Evolutionary conservation across 495 filamentous ascomycete species (phyloP).

Genomic region (Xylaria longipes): DNA sequence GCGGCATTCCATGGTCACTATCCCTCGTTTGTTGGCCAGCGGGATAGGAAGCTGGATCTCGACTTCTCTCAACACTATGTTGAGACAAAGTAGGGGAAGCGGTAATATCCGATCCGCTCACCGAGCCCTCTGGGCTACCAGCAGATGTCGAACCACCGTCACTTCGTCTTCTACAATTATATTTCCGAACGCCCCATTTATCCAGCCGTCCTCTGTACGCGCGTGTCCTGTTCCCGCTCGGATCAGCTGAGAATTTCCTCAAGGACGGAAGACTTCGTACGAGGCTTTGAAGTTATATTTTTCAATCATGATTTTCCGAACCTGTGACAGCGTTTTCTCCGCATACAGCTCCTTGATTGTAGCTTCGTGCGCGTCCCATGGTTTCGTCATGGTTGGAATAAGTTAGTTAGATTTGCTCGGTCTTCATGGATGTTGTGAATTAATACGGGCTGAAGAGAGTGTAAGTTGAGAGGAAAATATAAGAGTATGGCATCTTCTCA

Average conservation of each 20-base stretch:
- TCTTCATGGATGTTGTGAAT: not conserved
- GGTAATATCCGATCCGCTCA: slow-evolving; percentile 17
- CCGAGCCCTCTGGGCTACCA: slow-evolving; percentile 27
- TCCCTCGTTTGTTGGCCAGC: not conserved
- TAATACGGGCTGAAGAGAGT: not conserved
- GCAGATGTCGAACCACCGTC: slow-evolving; percentile 21
- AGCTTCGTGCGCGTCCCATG: slow-evolving; percentile 47
- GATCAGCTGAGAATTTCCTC: slow-evolving; percentile 19
- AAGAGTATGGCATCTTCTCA: not conserved
- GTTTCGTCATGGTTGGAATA: slow-evolving; percentile 49
- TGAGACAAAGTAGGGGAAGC: slow-evolving; percentile 17
- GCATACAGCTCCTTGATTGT: slow-evolving; percentile 48
- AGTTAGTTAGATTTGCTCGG: not conserved
- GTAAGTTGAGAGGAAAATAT: not conserved
- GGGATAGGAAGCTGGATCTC: not conserved
- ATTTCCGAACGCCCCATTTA: slow-evolving; percentile 53
- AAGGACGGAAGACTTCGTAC: slow-evolving; percentile 38
- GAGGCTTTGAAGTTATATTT: slow-evolving; percentile 52
- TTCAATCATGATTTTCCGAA: slow-evolving; percentile 50
- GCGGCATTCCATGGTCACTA: not conserved
- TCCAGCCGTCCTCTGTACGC: slow-evolving; percentile 54
- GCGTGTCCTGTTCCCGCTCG: slow-evolving; percentile 38
- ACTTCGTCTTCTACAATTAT: slow-evolving; percentile 46
- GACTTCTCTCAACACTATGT: not conserved
- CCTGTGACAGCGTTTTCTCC: slow-evolving; percentile 51